phyloP scores from a whole-genome alignment of 2,329 filamentous ascomycete genomes.

The Aureobasidium sp. region DNA sequence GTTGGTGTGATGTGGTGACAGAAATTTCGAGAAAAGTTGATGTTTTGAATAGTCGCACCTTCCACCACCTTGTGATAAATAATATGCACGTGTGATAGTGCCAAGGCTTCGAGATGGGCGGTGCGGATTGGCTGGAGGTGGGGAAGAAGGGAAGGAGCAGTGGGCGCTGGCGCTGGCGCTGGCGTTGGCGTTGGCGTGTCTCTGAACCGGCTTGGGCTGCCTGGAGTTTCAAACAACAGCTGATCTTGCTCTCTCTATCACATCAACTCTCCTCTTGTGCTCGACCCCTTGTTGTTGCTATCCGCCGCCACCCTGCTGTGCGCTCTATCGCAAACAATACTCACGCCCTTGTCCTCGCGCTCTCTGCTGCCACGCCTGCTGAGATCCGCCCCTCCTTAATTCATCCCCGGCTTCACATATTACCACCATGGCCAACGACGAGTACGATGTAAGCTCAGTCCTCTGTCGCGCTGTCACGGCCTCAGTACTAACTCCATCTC shows the following conservation, averaged over 20 bases:
- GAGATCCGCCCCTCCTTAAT: constrained; percentile 12
- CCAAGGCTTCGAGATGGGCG: not conserved
- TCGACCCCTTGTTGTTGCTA: not conserved
- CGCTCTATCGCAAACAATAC: not conserved
- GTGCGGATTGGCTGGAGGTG: not conserved
- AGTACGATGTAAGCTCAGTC: constrained; percentile 82
- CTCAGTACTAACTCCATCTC: constrained; percentile 30
- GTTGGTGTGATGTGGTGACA: not conserved
- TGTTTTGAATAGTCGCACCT: not conserved
- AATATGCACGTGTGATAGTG: not conserved
- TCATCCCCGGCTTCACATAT: constrained; percentile 6
- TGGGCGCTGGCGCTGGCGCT: not conserved
- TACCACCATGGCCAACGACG: constrained; percentile 91
- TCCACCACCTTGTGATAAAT: not conserved
- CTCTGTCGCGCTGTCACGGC: constrained; percentile 15
- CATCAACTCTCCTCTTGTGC: not conserved
- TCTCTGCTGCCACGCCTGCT: not conserved
- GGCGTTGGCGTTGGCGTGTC: not conserved
- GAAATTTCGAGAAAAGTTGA: not conserved
- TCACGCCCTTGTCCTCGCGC: not conserved
- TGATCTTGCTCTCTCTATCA: not conserved
- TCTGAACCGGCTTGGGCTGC: constrained; percentile 7
- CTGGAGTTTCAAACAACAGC: constrained; percentile 11
- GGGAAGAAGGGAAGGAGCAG: constrained; percentile 3
- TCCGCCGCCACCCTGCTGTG: not conserved